Percentiles rank a stretch among this genome's conserved stretches.
These are phyloP conservation scores for Mortierella alpina DNA, from an alignment of 192 early-diverging fungal species.

Conservation along the genomic window DNA sequence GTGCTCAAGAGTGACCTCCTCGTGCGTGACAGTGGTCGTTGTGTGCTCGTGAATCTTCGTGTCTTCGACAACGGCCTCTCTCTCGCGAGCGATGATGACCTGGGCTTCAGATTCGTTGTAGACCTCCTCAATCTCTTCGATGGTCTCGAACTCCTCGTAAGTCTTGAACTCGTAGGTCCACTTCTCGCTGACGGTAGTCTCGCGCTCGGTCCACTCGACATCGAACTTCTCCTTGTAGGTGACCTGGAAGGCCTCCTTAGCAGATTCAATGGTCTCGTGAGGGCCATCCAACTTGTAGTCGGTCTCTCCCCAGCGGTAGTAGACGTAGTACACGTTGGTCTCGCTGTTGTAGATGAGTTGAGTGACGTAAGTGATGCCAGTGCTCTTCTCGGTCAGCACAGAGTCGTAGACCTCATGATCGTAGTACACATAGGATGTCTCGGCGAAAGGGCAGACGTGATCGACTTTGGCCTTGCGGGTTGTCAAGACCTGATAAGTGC, in stretches of 20 bases:
- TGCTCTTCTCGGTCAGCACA: conserved; percentile 21
- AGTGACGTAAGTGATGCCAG: conserved; percentile 22
- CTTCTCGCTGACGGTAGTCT: background rate
- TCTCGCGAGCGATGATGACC: conserved; percentile 5
- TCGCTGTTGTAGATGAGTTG: conserved; percentile 25
- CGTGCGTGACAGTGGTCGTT: background rate
- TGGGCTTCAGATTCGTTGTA: background rate
- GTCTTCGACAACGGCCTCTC: background rate
- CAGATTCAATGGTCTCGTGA: conserved; percentile 24
- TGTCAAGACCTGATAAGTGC: conserved; percentile 21
- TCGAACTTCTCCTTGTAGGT: conserved; percentile 28
- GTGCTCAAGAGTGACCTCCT: too few species aligned
- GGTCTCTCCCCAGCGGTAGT: conserved; percentile 25
- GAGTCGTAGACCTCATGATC: conserved; percentile 36
- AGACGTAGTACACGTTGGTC: conserved; percentile 22
- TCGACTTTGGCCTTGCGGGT: conserved; percentile 32
- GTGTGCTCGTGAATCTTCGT: background rate
- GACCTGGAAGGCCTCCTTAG: conserved; percentile 27
- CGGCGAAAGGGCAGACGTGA: conserved; percentile 16
- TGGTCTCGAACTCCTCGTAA: conserved; percentile 15
- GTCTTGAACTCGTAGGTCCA: conserved; percentile 7
- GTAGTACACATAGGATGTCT: conserved; percentile 30
- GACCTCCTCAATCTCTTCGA: conserved; percentile 9
- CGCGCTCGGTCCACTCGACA: conserved; percentile 25
- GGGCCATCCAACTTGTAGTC: conserved; percentile 30